phyloP scores from a whole-genome alignment of 169 alveolate species.

The Miamiensis avidus region DNA sequence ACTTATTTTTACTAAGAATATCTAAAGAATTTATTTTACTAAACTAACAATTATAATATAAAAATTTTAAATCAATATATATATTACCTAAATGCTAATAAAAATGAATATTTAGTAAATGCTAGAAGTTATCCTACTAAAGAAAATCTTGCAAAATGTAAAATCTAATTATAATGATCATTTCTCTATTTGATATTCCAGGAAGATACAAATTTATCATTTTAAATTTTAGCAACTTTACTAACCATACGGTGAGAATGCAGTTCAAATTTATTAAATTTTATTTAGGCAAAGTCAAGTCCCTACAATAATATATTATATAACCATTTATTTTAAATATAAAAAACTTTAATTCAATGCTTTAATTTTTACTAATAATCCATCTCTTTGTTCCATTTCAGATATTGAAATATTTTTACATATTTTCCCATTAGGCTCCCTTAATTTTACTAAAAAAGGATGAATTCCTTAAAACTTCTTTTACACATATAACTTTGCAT shows the following conservation, averaged over 20 bases:
- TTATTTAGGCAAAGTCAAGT: neutral
- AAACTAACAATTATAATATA: too few species aligned
- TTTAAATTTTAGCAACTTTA: neutral
- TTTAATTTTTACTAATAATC: neutral
- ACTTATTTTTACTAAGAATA: too few species aligned
- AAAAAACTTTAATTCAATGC: too few species aligned
- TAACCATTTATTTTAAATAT: too few species aligned
- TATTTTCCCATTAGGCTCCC: neutral
- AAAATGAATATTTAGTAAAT: neutral
- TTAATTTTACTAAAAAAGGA: neutral
- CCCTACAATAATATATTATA: neutral
- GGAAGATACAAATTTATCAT: neutral
- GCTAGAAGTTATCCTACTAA: neutral
- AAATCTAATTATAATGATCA: neutral
- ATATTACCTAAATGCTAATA: neutral
- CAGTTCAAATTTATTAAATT: too few species aligned
- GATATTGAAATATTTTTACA: too few species aligned
- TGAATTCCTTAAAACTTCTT: neutral
- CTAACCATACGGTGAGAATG: neutral
- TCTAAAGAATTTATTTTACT: too few species aligned
- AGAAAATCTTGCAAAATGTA: neutral
- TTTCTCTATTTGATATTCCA: neutral
- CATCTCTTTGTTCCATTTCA: neutral
- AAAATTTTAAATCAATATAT: too few species aligned
- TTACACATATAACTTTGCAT: neutral